phyloP scores from a whole-genome alignment of 495 filamentous ascomycete species.

The Penicillium alfredii region DNA sequence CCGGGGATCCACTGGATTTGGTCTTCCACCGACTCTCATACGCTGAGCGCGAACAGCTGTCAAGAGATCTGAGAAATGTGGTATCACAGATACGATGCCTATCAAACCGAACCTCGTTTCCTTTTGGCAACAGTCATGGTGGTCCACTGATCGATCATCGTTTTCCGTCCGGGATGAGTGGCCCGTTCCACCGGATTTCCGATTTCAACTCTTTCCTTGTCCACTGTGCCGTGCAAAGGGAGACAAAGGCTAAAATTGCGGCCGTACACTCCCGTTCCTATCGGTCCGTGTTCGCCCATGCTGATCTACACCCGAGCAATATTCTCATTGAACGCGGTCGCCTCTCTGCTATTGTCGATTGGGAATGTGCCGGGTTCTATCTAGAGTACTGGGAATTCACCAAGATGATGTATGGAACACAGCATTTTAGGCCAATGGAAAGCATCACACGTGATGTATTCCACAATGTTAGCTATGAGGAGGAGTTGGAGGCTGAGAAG shows the following conservation, averaged over 20 bases:
- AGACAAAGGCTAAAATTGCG: constrained; percentile 4
- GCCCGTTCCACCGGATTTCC: constrained; percentile 16
- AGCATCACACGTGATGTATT: too few species aligned
- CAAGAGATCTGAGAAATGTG: constrained; percentile 9
- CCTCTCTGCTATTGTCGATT: too few species aligned
- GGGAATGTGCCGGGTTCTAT: too few species aligned
- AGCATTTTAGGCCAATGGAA: too few species aligned
- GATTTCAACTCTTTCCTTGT: constrained; percentile 19
- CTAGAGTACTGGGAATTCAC: too few species aligned
- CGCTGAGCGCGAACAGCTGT: constrained; percentile 13
- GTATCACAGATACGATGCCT: constrained; percentile 15
- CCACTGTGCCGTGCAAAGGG: background rate
- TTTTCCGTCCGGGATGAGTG: constrained; percentile 8
- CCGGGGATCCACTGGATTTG: too few species aligned
- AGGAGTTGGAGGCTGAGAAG: too few species aligned
- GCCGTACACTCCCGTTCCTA: constrained; percentile 1
- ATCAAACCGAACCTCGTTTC: constrained; percentile 15
- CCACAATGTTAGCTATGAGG: too few species aligned
- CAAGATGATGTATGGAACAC: too few species aligned
- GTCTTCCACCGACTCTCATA: constrained; percentile 17
- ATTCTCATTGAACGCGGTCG: too few species aligned
- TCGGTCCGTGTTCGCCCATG: constrained; percentile 23
- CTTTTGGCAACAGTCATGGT: constrained; percentile 14
- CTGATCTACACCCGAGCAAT: too few species aligned
- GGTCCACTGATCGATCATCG: constrained; percentile 16